phyloP scores from a whole-genome alignment of 108 stramenopile species.

The Poteriospumella lacustris region DNA sequence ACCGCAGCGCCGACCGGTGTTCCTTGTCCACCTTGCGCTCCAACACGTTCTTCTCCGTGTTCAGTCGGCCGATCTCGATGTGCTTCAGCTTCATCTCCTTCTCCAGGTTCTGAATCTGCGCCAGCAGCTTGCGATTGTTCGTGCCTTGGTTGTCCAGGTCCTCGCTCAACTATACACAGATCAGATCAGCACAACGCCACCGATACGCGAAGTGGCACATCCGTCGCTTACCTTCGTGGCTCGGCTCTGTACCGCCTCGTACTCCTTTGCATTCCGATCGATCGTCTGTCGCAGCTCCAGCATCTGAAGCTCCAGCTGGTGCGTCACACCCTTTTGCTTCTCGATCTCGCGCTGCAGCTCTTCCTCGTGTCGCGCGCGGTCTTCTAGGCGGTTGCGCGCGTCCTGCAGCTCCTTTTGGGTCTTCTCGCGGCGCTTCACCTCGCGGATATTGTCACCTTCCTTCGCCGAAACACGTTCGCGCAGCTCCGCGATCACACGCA shows the following conservation, averaged over 20 bases:
- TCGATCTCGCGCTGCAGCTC: not conserved
- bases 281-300: not conserved
- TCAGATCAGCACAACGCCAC: no score
- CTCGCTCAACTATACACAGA: not conserved
- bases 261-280: no score
- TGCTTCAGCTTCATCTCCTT: slow-evolving; percentile 42
- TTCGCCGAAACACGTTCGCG: not conserved
- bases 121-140: not conserved
- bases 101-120: slow-evolving; percentile 34
- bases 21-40: slow-evolving; percentile 55
- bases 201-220: no score
- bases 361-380: not conserved
- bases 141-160: not conserved
- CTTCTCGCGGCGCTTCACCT: slow-evolving; percentile 26
- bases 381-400: not conserved
- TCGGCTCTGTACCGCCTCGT: no score
- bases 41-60: slow-evolving; percentile 41
- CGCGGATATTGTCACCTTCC: slow-evolving; percentile 33
- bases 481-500: not conserved
- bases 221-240: no score
- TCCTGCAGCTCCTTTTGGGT: slow-evolving; percentile 20
- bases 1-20: slow-evolving; percentile 37
- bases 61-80: slow-evolving; percentile 24
- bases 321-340: not conserved
- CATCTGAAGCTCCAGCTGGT: not conserved